phyloP scores from a whole-genome alignment of 2,329 filamentous ascomycete genomes.

The Ceratocystis smalleyi region DNA sequence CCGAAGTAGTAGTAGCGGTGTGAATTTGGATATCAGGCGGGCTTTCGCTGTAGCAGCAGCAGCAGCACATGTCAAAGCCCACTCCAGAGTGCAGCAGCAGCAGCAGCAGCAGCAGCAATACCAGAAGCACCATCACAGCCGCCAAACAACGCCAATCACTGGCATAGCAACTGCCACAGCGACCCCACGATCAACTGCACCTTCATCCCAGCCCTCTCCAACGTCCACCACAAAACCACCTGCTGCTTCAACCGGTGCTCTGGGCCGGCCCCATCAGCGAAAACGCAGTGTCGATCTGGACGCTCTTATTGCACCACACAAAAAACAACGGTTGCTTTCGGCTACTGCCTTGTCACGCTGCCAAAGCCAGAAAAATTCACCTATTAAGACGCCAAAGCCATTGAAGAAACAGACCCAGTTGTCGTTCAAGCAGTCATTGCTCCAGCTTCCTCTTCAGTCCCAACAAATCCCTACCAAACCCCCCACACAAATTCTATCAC shows the following conservation, averaged over 20 bases:
- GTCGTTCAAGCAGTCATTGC: not conserved
- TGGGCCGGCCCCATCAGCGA: conserved; percentile 5
- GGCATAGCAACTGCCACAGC: not conserved
- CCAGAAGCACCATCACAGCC: not conserved
- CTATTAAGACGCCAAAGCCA: not conserved
- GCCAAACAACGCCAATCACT: not conserved
- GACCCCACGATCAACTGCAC: not conserved
- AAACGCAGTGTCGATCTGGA: conserved; percentile 13
- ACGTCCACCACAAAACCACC: not conserved
- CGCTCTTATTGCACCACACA: conserved; percentile 11
- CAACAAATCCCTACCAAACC: not conserved
- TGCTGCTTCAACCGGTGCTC: not conserved
- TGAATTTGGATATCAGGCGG: conserved; percentile 15
- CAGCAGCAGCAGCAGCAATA: not conserved
- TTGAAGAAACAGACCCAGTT: not conserved
- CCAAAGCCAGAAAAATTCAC: not conserved
- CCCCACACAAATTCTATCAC: not conserved
- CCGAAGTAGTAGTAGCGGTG: conserved; percentile 8
- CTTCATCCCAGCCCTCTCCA: not conserved
- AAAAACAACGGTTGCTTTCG: conserved; percentile 3
- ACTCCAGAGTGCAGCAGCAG: not conserved
- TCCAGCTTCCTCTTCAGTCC: not conserved
- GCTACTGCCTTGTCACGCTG: not conserved
- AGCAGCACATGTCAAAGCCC: conserved; percentile 7
- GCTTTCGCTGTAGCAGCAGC: conserved; percentile 13